Evolutionary conservation across 2,329 filamentous ascomycete genomes (phyloP).

Genomic region (Rutstroemia sp.): DNA sequence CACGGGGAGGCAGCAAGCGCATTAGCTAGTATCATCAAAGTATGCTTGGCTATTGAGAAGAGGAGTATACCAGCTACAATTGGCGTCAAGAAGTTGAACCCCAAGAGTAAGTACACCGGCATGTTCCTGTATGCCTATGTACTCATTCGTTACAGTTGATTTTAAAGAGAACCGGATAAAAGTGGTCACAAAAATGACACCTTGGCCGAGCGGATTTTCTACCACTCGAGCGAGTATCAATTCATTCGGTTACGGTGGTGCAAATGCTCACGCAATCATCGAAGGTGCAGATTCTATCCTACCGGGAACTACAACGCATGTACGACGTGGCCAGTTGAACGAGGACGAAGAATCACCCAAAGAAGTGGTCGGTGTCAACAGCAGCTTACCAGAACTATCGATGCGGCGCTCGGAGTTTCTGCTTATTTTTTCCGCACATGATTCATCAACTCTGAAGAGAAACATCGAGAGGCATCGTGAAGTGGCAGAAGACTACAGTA

Average conservation of each 20-base stretch:
- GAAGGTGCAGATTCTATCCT: background rate
- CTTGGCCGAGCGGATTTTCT: background rate
- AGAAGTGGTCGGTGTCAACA: background rate
- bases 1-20: constrained; percentile 8
- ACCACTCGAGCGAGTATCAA: background rate
- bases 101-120: background rate
- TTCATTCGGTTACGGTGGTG: constrained; percentile 32
- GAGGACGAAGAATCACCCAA: background rate
- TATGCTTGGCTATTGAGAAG: constrained; percentile 6
- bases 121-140: background rate
- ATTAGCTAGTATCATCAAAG: constrained; percentile 8
- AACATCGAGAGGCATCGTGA: background rate
- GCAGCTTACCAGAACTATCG: background rate
- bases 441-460: background rate
- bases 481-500: constrained; percentile 2
- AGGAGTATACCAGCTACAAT: background rate
- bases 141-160: background rate
- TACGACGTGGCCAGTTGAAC: background rate
- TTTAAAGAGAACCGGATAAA: background rate
- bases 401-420: background rate
- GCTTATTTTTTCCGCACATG: background rate
- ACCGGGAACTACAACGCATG: background rate
- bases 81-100: constrained; percentile 3
- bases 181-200: background rate
- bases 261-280: constrained; percentile 31